Evolutionary conservation across 2,329 filamentous ascomycete genomes (phyloP).

Genomic region (Pseudodiploospora longispora): DNA sequence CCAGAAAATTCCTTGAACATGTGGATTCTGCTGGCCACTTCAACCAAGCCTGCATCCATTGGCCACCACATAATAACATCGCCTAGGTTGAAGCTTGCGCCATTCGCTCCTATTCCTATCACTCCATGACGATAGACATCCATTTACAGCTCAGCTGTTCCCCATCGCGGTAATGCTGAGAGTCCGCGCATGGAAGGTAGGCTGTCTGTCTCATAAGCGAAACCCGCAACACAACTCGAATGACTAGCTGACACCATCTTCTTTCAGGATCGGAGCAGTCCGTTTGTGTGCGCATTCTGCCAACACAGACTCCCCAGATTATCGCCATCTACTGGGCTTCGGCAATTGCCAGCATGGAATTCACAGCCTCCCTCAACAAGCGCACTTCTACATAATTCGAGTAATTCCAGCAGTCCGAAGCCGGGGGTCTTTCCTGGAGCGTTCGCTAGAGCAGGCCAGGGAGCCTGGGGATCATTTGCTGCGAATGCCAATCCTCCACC

Average conservation of each 20-base stretch:
- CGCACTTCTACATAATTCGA: constrained; percentile 11
- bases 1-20: too few relatives aligned
- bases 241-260: constrained; percentile 7
- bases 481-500: constrained; percentile 2
- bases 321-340: constrained; percentile 1
- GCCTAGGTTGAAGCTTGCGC: too few relatives aligned
- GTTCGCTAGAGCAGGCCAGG: constrained; percentile 13
- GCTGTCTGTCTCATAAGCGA: constrained; percentile 3
- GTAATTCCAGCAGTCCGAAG: constrained; percentile 12
- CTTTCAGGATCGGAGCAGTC: constrained; percentile 26
- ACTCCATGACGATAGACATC: constrained; percentile 5
- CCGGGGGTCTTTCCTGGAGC: constrained; percentile 17
- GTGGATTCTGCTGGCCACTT: too few relatives aligned
- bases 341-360: constrained; percentile 2
- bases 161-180: constrained; percentile 32
- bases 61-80: too few relatives aligned
- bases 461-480: constrained; percentile 14
- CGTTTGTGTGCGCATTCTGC: constrained; percentile 34
- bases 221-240: neutral
- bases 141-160: neutral
- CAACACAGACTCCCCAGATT: constrained; percentile 20
- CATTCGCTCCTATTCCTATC: too few relatives aligned
- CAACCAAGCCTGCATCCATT: too few relatives aligned
- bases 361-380: constrained; percentile 22
- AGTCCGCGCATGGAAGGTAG: constrained; percentile 32